Conservation (phyloP, 139 green algal species). For the Coelastrella sp. region DNA sequence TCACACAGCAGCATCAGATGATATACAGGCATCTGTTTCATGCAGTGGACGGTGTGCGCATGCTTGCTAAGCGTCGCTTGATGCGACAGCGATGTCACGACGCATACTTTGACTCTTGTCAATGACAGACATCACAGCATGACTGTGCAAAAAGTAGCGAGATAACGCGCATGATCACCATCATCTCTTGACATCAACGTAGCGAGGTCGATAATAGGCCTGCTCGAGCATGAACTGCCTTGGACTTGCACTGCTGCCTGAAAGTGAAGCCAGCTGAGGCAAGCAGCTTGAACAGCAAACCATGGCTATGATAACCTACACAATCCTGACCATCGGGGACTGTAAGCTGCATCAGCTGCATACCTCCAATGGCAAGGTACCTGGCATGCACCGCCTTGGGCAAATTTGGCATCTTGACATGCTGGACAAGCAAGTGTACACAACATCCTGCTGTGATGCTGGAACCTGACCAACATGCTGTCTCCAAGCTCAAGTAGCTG, state of each 20-base stretch:
- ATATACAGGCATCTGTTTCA: too few relatives aligned
- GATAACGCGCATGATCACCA: too few relatives aligned
- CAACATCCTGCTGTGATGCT: too few relatives aligned
- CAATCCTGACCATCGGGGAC: constrained; percentile 71
- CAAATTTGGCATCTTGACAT: background rate
- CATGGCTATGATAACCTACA: constrained; percentile 66
- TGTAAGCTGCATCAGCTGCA: constrained; percentile 79
- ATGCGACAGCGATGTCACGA: background rate
- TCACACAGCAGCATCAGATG: too few relatives aligned
- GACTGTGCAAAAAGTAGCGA: too few relatives aligned
- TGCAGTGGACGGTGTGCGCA: too few relatives aligned
- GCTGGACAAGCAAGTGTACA: too few relatives aligned
- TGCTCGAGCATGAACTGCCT: too few relatives aligned
- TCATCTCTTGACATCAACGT: too few relatives aligned
- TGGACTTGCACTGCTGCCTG: background rate
- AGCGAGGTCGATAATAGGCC: too few relatives aligned
- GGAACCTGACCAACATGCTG: too few relatives aligned
- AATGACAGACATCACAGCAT: background rate
- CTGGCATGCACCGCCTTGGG: background rate
- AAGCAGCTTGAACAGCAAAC: background rate
- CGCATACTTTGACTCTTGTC: background rate
- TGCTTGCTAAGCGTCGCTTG: too few relatives aligned
- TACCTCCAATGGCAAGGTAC: constrained; percentile 68
- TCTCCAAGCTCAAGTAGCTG: background rate
- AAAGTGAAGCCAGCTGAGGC: background rate